Base-by-base conservation (phyloP, 2,329 filamentous ascomycete species). In the Aspergillus uvarum region DNA sequence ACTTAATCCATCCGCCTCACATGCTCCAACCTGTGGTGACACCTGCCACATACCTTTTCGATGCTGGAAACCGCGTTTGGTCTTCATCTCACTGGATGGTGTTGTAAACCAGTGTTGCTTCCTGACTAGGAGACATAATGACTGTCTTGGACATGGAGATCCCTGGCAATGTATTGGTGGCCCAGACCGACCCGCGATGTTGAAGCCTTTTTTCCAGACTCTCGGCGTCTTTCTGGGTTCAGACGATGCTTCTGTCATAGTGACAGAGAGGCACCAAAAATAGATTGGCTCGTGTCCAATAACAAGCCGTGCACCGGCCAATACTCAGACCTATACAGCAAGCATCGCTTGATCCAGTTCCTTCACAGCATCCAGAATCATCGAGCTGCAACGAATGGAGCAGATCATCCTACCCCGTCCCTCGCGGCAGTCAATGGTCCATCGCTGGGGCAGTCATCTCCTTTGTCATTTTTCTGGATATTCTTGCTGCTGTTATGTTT, bases 1-100 rank as follows among this genome's bases (percentile, higher is more conserved):
- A 73, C 67, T 73, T 73, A 69, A 71, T 74, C 61, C 72, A 71
- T 74, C 61, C 72, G 73, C 72, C 73, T 70, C 68, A 67, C 65
- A 63, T 72, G 63, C 65, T 72, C 65, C 68, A 67, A 64, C 66
- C 65, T 59, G 62, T 69, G 68, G 61, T 66, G 58, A 63, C 65
- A 65, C 63, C 64, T 65, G 63, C 59, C 67, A 62, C 64, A 62
- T 63, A 62, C 48, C 59, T 47, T 61, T 62, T 57, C 61, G 59
- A 64, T 63, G 60, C 60, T 59, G 60, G 62, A 61, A 56, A 48
- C 58, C 52, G 59, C 56, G 42, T 54, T 63, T 62, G 59, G 54
- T 63, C 53, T 60, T 53, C 51, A 59, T 57, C 63, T 63, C 66
- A 65, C 66, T 70, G 66, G 65, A 61, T 67, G 63, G 64, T 59